A percentile compares a stretch with the other conserved stretches of the same genome.
Evolutionary conservation across 257 asterid genomes (phyloP).

Genomic region (Jacaranda mimosifolia): DNA sequence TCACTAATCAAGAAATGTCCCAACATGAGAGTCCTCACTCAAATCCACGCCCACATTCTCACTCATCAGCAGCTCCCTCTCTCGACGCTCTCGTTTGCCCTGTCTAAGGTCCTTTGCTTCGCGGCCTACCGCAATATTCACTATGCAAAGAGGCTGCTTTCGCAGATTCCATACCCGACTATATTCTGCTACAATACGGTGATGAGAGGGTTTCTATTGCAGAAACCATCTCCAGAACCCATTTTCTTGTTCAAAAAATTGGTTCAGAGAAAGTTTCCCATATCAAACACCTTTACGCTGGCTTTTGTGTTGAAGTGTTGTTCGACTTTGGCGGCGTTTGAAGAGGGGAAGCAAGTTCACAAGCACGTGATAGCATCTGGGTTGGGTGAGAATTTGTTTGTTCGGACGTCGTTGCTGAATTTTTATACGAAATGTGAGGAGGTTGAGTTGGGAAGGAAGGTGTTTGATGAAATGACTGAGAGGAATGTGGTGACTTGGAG

Average conservation of each 20-base stretch:
- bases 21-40: slow-evolving; percentile 61
- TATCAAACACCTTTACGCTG: slow-evolving; percentile 66
- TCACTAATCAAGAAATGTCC: slow-evolving; percentile 70
- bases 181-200: slow-evolving; percentile 66
- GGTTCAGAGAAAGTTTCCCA: slow-evolving; percentile 48
- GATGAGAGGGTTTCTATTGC: slow-evolving; percentile 62
- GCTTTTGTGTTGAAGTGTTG: slow-evolving; percentile 74
- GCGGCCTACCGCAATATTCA: slow-evolving; percentile 63
- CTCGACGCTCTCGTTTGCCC: slow-evolving; percentile 53
- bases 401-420: slow-evolving; percentile 70
- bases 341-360: slow-evolving; percentile 74
- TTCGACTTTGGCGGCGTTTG: slow-evolving; percentile 53
- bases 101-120: slow-evolving; percentile 68
- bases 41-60: slow-evolving; percentile 70
- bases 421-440: slow-evolving; percentile 70
- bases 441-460: slow-evolving; percentile 58
- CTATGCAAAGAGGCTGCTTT: slow-evolving; percentile 58
- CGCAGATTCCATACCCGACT: slow-evolving; percentile 57
- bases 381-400: slow-evolving; percentile 50
- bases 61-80: slow-evolving; percentile 50
- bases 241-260: slow-evolving; percentile 53
- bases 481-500: slow-evolving; percentile 79
- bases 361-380: slow-evolving; percentile 65
- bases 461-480: slow-evolving; percentile 79
- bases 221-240: slow-evolving; percentile 51